phyloP scores from a whole-genome alignment of 768 basidiomycete species.

The Royoungia palumana region DNA sequence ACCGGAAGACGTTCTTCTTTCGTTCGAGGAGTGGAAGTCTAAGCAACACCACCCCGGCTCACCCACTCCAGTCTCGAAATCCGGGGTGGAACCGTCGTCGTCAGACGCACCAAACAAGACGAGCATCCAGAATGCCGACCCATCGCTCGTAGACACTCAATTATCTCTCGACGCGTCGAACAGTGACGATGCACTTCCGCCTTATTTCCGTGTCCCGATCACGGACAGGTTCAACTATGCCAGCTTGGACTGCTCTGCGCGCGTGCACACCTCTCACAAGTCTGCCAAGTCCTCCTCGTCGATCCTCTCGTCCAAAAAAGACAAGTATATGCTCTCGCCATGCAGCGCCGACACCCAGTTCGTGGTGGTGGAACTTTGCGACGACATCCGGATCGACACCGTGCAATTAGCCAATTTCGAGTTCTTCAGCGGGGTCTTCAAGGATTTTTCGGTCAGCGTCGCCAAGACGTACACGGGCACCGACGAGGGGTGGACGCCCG shows the following conservation, averaged over 20 bases:
- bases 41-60: conserved; percentile 50
- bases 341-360: conserved; percentile 66
- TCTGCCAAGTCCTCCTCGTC: conserved; percentile 78
- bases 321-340: conserved; percentile 95
- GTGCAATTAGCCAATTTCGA: conserved; percentile 96
- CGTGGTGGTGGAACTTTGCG: conserved; percentile 94
- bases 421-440: conserved; percentile 96
- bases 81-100: conserved; percentile 2
- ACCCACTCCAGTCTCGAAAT: conserved; percentile 21
- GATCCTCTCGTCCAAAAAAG: conserved; percentile 85
- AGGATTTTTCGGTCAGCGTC: conserved; percentile 83
- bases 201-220: conserved; percentile 69
- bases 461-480: conserved; percentile 74
- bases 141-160: conserved; percentile 4
- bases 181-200: conserved; percentile 36
- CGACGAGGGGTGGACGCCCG: conserved; percentile 61
- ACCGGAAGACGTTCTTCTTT: conserved; percentile 62
- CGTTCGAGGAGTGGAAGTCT: conserved; percentile 88
- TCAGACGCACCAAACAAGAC: neutral
- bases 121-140: conserved; percentile 3
- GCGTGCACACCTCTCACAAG: conserved; percentile 80
- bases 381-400: conserved; percentile 95
- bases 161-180: conserved; percentile 14
- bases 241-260: conserved; percentile 86
- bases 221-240: conserved; percentile 95